A percentile compares a stretch with the other conserved stretches of the same genome.
These are phyloP conservation scores for Ogataea trehalophila DNA, from an alignment of 805 yeast species.

Conservation along the genomic window DNA sequence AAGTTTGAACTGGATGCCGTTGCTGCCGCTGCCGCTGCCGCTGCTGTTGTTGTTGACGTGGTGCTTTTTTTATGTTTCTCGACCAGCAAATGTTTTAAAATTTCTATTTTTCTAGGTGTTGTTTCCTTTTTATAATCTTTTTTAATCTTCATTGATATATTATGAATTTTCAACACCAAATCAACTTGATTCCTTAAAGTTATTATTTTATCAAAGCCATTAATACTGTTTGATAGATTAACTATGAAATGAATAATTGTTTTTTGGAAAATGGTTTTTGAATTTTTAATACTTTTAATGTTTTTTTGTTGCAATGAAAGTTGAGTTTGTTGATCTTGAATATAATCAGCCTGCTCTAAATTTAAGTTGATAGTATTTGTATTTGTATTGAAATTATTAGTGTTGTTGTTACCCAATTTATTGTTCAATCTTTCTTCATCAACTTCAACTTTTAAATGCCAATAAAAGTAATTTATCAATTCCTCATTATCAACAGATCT, in stretches of 20 bases:
- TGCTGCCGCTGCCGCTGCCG: slow-evolving; percentile 27
- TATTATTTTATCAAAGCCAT: slow-evolving; percentile 27
- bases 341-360: slow-evolving; percentile 11
- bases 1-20: slow-evolving; percentile 4
- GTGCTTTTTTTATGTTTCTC: slow-evolving; percentile 43
- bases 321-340: slow-evolving; percentile 6
- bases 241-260: slow-evolving; percentile 29
- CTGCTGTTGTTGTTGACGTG: too few species aligned
- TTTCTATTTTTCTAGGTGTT: slow-evolving; percentile 69
- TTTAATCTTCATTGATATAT: slow-evolving; percentile 61
- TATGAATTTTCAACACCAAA: slow-evolving; percentile 60
- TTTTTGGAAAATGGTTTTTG: slow-evolving; percentile 20
- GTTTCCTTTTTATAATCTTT: slow-evolving; percentile 58
- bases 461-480: slow-evolving; percentile 79
- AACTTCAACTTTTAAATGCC: slow-evolving; percentile 88
- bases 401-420: slow-evolving; percentile 11
- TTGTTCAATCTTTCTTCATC: slow-evolving; percentile 47
- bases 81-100: slow-evolving; percentile 50
- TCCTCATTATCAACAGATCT: slow-evolving; percentile 60
- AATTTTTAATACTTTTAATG: slow-evolving; percentile 2
- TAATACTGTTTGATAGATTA: slow-evolving; percentile 17
- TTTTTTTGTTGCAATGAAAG: slow-evolving; percentile 5
- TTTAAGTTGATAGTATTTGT: background rate
- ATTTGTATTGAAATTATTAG: background rate
- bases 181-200: slow-evolving; percentile 49